Evolutionary conservation across 2,329 filamentous ascomycete species (phyloP), one percentile per base, ranked within the genome.

Genomic region (Trichoderma oligosporum): DNA sequence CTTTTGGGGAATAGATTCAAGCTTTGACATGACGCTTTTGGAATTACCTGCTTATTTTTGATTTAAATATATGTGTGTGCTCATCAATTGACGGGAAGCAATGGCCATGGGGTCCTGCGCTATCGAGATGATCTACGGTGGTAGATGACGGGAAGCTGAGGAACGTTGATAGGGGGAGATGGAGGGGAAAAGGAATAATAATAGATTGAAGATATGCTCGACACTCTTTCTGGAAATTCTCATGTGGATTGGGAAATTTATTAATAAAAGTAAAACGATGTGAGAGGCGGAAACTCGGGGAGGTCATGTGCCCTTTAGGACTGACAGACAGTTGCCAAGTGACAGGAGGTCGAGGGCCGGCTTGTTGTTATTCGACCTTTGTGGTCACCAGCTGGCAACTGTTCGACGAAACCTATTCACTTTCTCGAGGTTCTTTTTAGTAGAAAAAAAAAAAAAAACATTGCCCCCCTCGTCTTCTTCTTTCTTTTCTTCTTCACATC

Each of bases 31-130:
- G 12, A 48, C 38, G 4, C 2, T 44, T 58, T 49, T n/a, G 39
- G 49, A 58, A 49, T 38, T 12, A 25, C 31, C 29, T 46, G 57
- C 45, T 36, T 25, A 22, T 39, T 29, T 14, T 51, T 56, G 41
- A 49, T 39, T 45, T 22, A 36, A 46, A 55, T 12, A 7, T 35
- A 5, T 24, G n/a, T 14, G 46, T 22, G 14, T 29, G 36, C 33
- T 27, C 57, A 27, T 31, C 16, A 27, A n/a, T 24, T 31, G 27
- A 16, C 49, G 42, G 56, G 44, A 44, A 25, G 49, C 46, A 45
- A 27, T 56, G 42, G 29, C 55, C 20, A 48, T 14, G 9, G 14
- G 14, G 22, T 33, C 25, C 8, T 39, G 25, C 36, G 45, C 44
- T 59, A 51, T 46, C 38, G 33, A 51, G 39, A 55, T 29, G 14